Evolutionary conservation across 2,329 filamentous ascomycete species (phyloP).

Genomic region (Microdochium trichocladiopsis): DNA sequence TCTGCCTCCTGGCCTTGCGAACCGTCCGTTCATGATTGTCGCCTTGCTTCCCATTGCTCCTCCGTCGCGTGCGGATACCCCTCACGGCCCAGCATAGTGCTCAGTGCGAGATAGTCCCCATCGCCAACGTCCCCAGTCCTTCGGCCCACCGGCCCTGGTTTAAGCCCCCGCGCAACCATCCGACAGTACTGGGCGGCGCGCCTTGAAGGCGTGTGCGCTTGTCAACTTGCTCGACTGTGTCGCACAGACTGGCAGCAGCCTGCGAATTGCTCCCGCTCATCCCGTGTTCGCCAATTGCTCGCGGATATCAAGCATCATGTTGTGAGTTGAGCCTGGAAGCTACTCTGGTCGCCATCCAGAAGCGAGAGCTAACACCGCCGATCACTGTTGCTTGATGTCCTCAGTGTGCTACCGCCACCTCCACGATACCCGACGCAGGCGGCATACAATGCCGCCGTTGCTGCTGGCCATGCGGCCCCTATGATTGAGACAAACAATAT

Average conservation of each 20-base stretch:
- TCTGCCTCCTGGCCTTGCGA: neutral
- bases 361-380: neutral
- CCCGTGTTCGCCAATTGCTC: neutral
- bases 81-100: no score
- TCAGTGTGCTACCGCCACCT: constrained; percentile 77
- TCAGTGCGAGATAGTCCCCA: no score
- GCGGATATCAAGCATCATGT: neutral
- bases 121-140: no score
- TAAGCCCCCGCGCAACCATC: no score
- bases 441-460: constrained; percentile 66
- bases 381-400: neutral
- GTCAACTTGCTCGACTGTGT: no score
- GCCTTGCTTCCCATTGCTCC: no score
- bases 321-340: neutral
- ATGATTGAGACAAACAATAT: constrained; percentile 94
- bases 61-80: no score
- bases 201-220: no score
- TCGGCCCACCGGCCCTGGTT: no score
- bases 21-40: neutral
- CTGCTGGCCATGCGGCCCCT: constrained; percentile 59
- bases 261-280: no score
- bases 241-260: no score
- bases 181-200: no score
- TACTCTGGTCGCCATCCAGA: neutral
- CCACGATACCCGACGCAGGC: constrained; percentile 72